Base-by-base conservation (phyloP, 345 rosid species). In the Rhizophora apiculata region DNA sequence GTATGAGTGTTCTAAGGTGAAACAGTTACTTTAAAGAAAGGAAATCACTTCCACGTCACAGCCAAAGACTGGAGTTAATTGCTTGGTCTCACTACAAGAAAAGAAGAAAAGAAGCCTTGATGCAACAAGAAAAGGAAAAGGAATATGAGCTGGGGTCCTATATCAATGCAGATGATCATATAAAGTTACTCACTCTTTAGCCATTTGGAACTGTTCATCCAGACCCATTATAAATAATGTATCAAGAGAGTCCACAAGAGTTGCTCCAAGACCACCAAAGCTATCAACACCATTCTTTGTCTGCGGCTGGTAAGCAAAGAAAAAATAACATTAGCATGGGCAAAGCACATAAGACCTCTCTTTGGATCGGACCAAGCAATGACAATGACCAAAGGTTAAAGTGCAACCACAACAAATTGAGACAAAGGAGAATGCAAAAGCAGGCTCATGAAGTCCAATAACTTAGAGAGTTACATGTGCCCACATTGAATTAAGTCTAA, bases 181-280 rank as follows among this genome's bases (percentile, higher is more conserved):
- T 56, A 24, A 21, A 21, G 16, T 56, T 27, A 86, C 99, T 88
- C 79, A 92, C 99, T 88, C 96, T 88, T 86, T 88, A 64, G 99
- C 99, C 81, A 85, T 88, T 71, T 82, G 93, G 76, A 96, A 92
- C 69, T 92, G 88, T 74, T 92, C 99, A 36, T 88, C 70, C 48
- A 96, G 84, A 77, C 98, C 99, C 99, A 96, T 96, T 70, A 92
- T 96, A 74, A 80, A 90, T 72, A 96, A 82, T 8, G 97, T 96
- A 79, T 90, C 99, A 39, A 96, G 92, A 66, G 97, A 65, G 78
- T 96, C 99, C 64, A 96, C 54, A 63, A 96, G 81, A 58, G 99
- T 92, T 83, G 99, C 99, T 74, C 99, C 99, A 61, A 96, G 97
- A 48, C 98, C 97, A 75, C 99, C 99, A 77, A 96, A 96, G 87